Base-by-base conservation (phyloP, 257 asterid species). In the Linderniella brevidens region DNA sequence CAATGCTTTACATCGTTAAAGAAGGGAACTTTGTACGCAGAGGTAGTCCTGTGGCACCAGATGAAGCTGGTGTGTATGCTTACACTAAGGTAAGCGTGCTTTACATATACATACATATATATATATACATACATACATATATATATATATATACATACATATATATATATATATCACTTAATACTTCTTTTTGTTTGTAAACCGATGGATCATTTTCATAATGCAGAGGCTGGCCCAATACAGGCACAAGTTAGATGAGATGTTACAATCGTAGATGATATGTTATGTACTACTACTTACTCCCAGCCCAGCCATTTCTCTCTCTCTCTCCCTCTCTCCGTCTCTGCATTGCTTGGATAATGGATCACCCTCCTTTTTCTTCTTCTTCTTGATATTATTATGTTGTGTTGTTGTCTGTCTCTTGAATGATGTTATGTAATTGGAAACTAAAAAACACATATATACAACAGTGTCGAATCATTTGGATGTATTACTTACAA, bases 21-120 rank as follows among this genome's bases (percentile, higher is more conserved):
- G 98, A 75, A 56, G 98, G 92, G 53, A 55, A 72, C 52, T 85
- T 73, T 61, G 77, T 85, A 39, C 92, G 96, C 17, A 69, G 96
- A 62, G 98, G 98, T 67, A 90, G 96, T 66, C 99, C 99, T 12
- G 77, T 78, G 13, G 93, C 88, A 20, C 96, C 96, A 32, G 62
- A 71, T 9, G 96, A 81, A 58, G 83, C 93, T 4, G 68, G 94
- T 52, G 93, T 90, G 53, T 90, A 85, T 72, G 99, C 99, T 67
- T 90, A 79, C 62, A 90, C 96, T 37, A 81, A 81, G 94, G 99
- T 85, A 64, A 50, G 48, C 14, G n/a, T n/a, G 53, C 57, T 52
- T 37, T 49, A 48, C 16, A 50, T 51, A 44, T 55, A 0, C 6
- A 17, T 35, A 13, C 35, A 18, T 38, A 5, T 29, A 29, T 17